Evolutionary conservation across 257 asterid species (phyloP).

Genomic region (Striga asiatica): DNA sequence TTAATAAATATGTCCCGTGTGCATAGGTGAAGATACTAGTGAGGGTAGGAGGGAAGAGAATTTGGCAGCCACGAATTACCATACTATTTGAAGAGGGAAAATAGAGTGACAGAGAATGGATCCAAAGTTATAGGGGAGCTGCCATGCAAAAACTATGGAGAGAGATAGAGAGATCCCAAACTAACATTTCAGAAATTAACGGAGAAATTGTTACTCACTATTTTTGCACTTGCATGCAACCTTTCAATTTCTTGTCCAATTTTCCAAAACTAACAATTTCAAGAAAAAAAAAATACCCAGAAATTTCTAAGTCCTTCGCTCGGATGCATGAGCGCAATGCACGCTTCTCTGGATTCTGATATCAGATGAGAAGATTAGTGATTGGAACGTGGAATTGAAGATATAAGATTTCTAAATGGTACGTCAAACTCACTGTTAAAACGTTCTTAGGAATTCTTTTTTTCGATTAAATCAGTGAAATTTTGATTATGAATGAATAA

Average conservation of each 20-base stretch:
- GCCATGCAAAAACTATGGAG: slow-evolving; percentile 29
- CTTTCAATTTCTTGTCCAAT: slow-evolving; percentile 5
- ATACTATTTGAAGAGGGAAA: slow-evolving; percentile 30
- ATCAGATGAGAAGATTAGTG: slow-evolving; percentile 18
- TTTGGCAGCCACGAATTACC: slow-evolving; percentile 44
- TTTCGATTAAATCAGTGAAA: not conserved
- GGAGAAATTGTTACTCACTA: slow-evolving; percentile 9
- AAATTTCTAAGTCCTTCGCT: slow-evolving; percentile 6
- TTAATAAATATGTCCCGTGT: too few species aligned
- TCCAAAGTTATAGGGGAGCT: slow-evolving; percentile 49
- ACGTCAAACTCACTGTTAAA: not conserved
- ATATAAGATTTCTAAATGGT: slow-evolving; percentile 40
- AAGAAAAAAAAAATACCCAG: not conserved
- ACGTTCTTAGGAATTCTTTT: not conserved
- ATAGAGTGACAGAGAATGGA: slow-evolving; percentile 24
- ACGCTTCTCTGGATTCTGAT: slow-evolving; percentile 13
- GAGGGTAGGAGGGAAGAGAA: slow-evolving; percentile 6
- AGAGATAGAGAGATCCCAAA: slow-evolving; percentile 9
- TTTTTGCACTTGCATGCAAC: slow-evolving; percentile 19
- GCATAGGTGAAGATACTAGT: too few species aligned
- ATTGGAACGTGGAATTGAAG: slow-evolving; percentile 19
- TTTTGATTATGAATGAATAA: not conserved
- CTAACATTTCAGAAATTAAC: slow-evolving; percentile 16
- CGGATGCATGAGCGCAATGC: slow-evolving; percentile 14
- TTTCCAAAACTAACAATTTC: not conserved